phyloP scores from a whole-genome alignment of 768 basidiomycete genomes.

The Hemileccinum impolitum region DNA sequence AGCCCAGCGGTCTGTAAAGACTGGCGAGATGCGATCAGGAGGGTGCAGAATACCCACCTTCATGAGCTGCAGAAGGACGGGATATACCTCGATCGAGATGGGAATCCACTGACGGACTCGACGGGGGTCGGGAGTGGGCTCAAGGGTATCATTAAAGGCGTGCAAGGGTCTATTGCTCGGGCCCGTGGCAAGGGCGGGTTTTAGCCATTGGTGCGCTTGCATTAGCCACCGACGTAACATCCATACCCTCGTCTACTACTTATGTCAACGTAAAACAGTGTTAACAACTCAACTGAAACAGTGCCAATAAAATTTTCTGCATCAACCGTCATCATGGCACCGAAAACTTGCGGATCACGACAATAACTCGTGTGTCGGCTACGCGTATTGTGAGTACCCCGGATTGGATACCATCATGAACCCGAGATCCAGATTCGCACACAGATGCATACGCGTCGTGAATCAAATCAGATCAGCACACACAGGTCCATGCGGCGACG shows the following conservation, averaged over 20 bases:
- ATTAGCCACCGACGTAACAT: neutral
- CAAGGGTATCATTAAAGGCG: conserved; percentile 40
- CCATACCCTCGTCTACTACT: too few relatives aligned
- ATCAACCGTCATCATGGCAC: neutral
- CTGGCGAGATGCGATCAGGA: conserved; percentile 51
- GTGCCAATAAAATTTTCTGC: neutral
- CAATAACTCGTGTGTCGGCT: too few relatives aligned
- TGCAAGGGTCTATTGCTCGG: conserved; percentile 40
- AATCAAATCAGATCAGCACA: too few relatives aligned
- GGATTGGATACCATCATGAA: too few relatives aligned
- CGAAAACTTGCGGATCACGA: neutral
- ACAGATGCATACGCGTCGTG: too few relatives aligned
- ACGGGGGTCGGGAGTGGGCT: conserved; percentile 37
- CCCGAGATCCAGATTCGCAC: too few relatives aligned
- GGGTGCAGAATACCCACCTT: conserved; percentile 54
- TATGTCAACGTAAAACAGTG: too few relatives aligned
- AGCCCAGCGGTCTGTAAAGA: conserved; percentile 48
- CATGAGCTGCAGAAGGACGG: conserved; percentile 50
- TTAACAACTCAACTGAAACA: too few relatives aligned
- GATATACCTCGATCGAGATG: conserved; percentile 52
- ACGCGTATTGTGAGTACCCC: too few relatives aligned
- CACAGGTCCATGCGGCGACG: conserved; percentile 9
- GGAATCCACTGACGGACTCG: conserved; percentile 37
- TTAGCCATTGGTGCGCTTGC: conserved; percentile 10
- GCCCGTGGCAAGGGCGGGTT: conserved; percentile 42